Percentiles rank a stretch among this genome's conserved stretches.
Conservation (phyloP, 306 rosid species). For the Calophaca sinica region DNA sequence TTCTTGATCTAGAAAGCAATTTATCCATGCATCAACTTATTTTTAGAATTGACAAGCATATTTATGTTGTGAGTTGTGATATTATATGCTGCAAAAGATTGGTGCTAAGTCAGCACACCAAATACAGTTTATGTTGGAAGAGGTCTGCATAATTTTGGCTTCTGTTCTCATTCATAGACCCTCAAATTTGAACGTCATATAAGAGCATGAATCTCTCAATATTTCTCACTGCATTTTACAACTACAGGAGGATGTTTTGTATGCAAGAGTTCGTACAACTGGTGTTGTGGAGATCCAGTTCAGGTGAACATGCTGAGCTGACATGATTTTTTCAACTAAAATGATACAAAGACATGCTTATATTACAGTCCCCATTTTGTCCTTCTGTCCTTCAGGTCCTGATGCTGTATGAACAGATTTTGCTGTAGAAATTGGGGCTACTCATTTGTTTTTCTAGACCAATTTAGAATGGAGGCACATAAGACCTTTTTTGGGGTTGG, state of each 20-base stretch:
- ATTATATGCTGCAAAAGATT: conserved; percentile 9
- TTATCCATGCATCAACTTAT: conserved; percentile 1
- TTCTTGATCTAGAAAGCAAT: background rate
- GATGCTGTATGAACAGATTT: conserved; percentile 12
- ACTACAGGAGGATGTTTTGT: conserved; percentile 90
- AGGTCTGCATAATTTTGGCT: background rate
- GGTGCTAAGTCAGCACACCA: background rate
- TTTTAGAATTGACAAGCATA: conserved; percentile 29
- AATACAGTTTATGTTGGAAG: background rate
- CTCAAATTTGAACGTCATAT: conserved; percentile 9
- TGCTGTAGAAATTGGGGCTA: background rate
- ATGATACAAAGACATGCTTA: conserved; percentile 1
- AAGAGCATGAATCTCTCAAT: background rate
- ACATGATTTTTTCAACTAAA: conserved; percentile 13
- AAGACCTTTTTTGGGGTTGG: background rate
- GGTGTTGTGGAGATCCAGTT: conserved; percentile 99
- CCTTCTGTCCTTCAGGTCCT: conserved; percentile 1
- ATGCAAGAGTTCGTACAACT: conserved; percentile 97
- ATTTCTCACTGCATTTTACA: conserved; percentile 42
- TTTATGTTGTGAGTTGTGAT: background rate
- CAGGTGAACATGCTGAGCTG: conserved; percentile 65
- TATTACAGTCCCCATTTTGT: background rate
- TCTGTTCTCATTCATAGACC: background rate
- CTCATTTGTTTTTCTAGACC: conserved; percentile 3
- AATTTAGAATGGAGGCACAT: background rate